Base-by-base conservation (phyloP, 2,329 filamentous ascomycete genomes). In the Didymella segeticola region DNA sequence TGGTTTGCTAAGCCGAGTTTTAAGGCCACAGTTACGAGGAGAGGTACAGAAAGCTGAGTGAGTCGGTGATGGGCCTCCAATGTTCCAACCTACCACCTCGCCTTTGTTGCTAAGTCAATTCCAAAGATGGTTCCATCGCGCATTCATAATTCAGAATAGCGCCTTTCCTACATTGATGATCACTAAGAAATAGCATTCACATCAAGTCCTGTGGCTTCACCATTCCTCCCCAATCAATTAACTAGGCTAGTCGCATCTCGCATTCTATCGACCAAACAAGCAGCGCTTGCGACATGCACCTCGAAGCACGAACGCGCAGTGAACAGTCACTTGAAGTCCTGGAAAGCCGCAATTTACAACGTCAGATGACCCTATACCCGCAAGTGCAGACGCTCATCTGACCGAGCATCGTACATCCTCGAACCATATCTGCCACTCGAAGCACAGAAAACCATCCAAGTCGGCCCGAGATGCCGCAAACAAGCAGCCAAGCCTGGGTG, bases 1-100 rank as follows among this genome's bases (percentile, higher is more conserved):
- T 60, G 55, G 49, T 53, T 56, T 38, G 25, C 53, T 2, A 53
- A 53, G 37, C 53, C 43, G 22, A 43, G 30, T n/a, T 38, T 56
- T 22, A 42, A 36, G n/a, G 41, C 41, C 1, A 23, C 22, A 15
- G 41, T 52, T 5, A 39, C 7, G 10, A 34, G 29, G 29, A 46
- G 42, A n/a, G 36, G 8, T 14, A 17, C n/a, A 38, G 26, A 51
- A 50, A n/a, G 34, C n/a, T 17, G 47, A 20, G 10, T 43, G 19
- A 42, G 12, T 5, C 33, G 29, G 5, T 31, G 9, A 14, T 23
- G 19, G n/a, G n/a, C n/a, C n/a, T n/a, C n/a, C n/a, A n/a, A n/a
- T n/a, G n/a, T n/a, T n/a, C n/a, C n/a, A n/a, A n/a, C n/a, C n/a
- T n/a, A n/a, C n/a, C n/a, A n/a, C n/a, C n/a, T n/a, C n/a, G n/a